Conservation (phyloP, 495 filamentous ascomycete genomes). For the Aspergillus heteromorphus region DNA sequence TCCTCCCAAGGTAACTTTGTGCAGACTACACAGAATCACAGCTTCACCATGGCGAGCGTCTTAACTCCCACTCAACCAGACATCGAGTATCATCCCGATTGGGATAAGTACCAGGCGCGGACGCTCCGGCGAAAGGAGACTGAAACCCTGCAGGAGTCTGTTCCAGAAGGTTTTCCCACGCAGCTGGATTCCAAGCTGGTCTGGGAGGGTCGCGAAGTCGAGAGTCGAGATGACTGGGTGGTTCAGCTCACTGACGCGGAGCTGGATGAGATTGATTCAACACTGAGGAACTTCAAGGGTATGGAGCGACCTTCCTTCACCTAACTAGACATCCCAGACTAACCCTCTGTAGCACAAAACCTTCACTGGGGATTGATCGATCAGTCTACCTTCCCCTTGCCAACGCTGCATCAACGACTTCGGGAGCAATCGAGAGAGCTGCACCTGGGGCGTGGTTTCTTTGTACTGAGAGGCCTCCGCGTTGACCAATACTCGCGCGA, state of each 20-base stretch:
- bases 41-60: conserved; percentile 20
- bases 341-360: neutral
- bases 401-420: conserved; percentile 37
- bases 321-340: neutral
- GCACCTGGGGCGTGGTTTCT: conserved; percentile 51
- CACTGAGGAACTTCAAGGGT: conserved; percentile 52
- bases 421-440: conserved; percentile 42
- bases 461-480: conserved; percentile 50
- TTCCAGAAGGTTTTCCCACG: conserved; percentile 49
- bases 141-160: conserved; percentile 31
- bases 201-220: conserved; percentile 53
- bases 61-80: conserved; percentile 33
- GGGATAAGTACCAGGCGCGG: conserved; percentile 50
- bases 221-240: conserved; percentile 46
- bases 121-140: conserved; percentile 39
- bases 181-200: conserved; percentile 46
- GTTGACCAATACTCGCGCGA: conserved; percentile 38
- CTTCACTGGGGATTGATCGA: neutral
- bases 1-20: too few relatives aligned
- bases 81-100: conserved; percentile 53
- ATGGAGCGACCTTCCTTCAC: neutral
- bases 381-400: conserved; percentile 11
- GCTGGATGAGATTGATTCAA: conserved; percentile 51
- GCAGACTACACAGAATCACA: neutral
- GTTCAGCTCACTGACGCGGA: conserved; percentile 42